Evolutionary conservation across 148 eudicot genomes (phyloP), one percentile per base, ranked within the genome.

Genomic region (Nepenthes mirabilis): DNA sequence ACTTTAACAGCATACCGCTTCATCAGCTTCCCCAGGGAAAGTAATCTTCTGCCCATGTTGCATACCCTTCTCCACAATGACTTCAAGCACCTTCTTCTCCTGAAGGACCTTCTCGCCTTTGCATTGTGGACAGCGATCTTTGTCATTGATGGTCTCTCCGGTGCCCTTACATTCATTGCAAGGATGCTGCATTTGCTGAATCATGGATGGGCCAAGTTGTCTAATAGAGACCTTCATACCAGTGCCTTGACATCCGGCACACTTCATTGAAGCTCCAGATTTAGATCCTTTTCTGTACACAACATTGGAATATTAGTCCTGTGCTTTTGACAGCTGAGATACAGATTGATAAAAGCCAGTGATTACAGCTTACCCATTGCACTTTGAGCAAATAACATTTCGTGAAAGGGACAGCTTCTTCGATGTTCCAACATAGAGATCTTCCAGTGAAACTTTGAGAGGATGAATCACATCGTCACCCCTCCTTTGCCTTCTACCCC

Each of bases 401-500:
- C 66, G 47, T 9, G 66, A 63, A 37, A 63, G 66, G 6, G 66
- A 63, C 1, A 63, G 50, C 35, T 63, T 63, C 33, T 63, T 63
- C n/a, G 66, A 63, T 10, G 58, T 63, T 43, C 66, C 66, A 11
- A 14, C 3, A 34, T 63, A 63, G 37, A 63, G 58, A 43, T 63
- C 58, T 54, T 63, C 66, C 14, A 63, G 58, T 14, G 66, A 63
- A 37, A 63, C 51, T 54, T 63, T 63, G 37, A 63, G 66, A n/a
- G 66, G 57, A 40, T 63, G 66, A 50, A 63, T 33, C 7, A 63
- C 66, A 53, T 63, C 66, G 13, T 63, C 66, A 5, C 66, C 66
- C 66, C 66, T 63, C 56, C 66, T 63, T 40, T 63, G 66, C 35
- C 59, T 53, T 63, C 66, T 63, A 52, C 66, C 66, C 40, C 66